Conservation (phyloP, 2,329 filamentous ascomycete species). For the Pyrenophora graminea region DNA sequence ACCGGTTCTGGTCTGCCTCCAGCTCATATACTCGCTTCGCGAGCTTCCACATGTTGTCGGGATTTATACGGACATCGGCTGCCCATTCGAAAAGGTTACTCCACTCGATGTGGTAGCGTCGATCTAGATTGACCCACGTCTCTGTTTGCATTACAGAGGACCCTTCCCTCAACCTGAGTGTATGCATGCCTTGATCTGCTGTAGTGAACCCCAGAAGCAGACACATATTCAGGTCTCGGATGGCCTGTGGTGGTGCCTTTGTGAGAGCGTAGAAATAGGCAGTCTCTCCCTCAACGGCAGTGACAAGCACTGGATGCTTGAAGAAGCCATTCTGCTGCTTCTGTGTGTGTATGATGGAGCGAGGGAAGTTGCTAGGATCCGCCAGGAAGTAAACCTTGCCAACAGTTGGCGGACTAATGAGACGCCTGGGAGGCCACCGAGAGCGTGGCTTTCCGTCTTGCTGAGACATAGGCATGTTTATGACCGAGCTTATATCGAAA, state of each 20-base stretch:
- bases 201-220: constrained; percentile 13
- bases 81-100: constrained; percentile 12
- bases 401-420: not conserved
- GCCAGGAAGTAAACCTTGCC: constrained; percentile 24
- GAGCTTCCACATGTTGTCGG: constrained; percentile 17
- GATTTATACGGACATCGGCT: constrained; percentile 10
- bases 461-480: too few species aligned
- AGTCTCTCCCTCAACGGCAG: constrained; percentile 5
- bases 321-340: constrained; percentile 25
- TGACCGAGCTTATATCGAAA: too few species aligned
- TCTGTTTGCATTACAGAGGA: constrained; percentile 16
- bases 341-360: constrained; percentile 20
- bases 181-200: constrained; percentile 2
- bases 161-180: constrained; percentile 12
- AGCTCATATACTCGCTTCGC: constrained; percentile 11
- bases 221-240: constrained; percentile 19
- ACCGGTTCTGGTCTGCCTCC: constrained; percentile 29
- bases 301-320: constrained; percentile 23
- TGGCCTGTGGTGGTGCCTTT: constrained; percentile 13
- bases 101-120: constrained; percentile 25
- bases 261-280: constrained; percentile 25
- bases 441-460: not conserved
- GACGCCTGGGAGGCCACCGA: too few species aligned
- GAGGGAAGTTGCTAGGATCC: constrained; percentile 2
- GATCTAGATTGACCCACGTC: constrained; percentile 25